Conservation (phyloP, 805 yeast genomes). For the Kuraishia capsulata region DNA sequence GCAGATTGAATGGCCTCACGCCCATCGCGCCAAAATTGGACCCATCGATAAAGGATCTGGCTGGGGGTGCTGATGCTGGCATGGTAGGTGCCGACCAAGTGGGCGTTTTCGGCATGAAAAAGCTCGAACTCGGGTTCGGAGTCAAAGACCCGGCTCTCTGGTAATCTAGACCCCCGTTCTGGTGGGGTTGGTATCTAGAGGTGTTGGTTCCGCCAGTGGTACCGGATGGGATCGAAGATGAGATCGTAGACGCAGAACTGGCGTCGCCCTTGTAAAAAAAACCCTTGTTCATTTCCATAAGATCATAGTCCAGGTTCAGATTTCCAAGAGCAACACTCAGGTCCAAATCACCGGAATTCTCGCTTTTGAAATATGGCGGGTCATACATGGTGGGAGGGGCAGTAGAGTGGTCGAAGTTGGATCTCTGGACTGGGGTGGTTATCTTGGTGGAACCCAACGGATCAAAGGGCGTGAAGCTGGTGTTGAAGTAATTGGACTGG, state of each 20-base stretch:
- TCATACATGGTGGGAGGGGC: not conserved
- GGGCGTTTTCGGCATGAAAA: not conserved
- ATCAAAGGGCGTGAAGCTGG: not conserved
- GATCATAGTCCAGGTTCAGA: slow-evolving; percentile 3
- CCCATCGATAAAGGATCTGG: not conserved
- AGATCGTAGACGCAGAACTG: not conserved
- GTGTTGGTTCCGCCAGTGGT: too few relatives aligned
- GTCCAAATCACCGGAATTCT: not conserved
- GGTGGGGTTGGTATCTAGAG: not conserved
- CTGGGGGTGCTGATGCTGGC: slow-evolving; percentile 1
- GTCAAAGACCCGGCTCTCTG: not conserved
- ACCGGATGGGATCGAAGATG: not conserved
- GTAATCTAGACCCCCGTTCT: not conserved
- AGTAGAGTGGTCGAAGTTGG: not conserved
- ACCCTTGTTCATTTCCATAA: not conserved
- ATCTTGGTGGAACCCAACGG: not conserved
- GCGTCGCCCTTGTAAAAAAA: not conserved
- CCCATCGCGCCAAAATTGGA: not conserved
- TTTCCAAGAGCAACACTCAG: slow-evolving; percentile 1
- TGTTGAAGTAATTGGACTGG: not conserved
- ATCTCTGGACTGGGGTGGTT: not conserved
- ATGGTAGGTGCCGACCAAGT: not conserved
- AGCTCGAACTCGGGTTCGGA: not conserved
- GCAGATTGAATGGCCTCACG: slow-evolving; percentile 3
- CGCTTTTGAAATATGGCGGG: not conserved